phyloP scores from a whole-genome alignment of 2,329 filamentous ascomycete species.

The Xylaria sp. region DNA sequence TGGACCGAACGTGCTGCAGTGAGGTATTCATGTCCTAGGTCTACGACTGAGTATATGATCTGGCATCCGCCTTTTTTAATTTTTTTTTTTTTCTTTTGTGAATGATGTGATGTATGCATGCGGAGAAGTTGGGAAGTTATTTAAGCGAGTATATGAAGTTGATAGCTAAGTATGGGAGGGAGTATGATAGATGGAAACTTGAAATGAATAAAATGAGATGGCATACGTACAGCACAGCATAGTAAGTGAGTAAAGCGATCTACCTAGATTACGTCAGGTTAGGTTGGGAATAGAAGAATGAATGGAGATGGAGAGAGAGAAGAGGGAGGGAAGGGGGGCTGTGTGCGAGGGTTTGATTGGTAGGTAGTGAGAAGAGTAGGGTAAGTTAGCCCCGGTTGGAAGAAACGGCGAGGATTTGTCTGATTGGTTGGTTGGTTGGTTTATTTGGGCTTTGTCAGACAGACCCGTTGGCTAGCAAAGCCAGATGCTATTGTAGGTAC shows the following conservation, averaged over 20 bases:
- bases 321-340: neutral
- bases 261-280: too few species aligned
- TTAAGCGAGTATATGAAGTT: too few species aligned
- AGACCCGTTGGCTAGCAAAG: too few species aligned
- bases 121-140: neutral
- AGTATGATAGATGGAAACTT: too few species aligned
- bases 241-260: too few species aligned
- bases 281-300: neutral
- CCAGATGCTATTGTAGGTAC: too few species aligned
- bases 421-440: neutral
- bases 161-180: neutral
- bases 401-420: neutral
- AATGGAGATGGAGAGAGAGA: neutral
- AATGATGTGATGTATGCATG: neutral
- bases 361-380: neutral
- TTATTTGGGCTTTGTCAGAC: too few species aligned
- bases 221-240: too few species aligned
- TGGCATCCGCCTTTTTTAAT: neutral
- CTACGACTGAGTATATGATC: too few species aligned
- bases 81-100: too few species aligned
- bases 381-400: neutral
- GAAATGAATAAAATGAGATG: neutral
- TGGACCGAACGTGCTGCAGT: neutral
- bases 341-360: too few species aligned
- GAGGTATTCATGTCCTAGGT: too few species aligned